Evolutionary conservation across 2,329 filamentous ascomycete genomes (phyloP).

Genomic region (Drechslera avenae): DNA sequence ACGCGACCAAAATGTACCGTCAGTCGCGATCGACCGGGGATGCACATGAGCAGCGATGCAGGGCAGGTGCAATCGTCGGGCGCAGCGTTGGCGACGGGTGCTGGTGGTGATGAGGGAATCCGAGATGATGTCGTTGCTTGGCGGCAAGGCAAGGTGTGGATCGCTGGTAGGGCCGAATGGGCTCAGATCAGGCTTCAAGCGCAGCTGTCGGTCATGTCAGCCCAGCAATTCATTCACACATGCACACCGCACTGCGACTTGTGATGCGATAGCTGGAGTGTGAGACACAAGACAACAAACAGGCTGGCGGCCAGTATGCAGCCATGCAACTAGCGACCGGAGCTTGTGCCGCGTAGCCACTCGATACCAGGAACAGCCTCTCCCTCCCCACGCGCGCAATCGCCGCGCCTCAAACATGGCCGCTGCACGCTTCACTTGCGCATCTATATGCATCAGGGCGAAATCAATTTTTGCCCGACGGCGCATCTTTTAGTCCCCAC

Average conservation of each 20-base stretch:
- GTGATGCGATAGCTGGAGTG: neutral
- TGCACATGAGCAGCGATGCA: slow-evolving; percentile 21
- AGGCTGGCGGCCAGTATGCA: slow-evolving; percentile 15
- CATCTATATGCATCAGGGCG: neutral
- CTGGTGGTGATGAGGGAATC: slow-evolving; percentile 16
- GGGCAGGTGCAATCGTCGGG: slow-evolving; percentile 5
- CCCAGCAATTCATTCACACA: slow-evolving; percentile 13
- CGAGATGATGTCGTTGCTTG: slow-evolving; percentile 37
- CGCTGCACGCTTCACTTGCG: slow-evolving; percentile 9
- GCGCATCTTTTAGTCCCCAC: neutral
- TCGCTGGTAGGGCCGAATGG: slow-evolving; percentile 28
- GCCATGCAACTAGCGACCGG: slow-evolving; percentile 20
- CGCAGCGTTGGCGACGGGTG: slow-evolving; percentile 4
- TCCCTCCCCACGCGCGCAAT: slow-evolving; percentile 4
- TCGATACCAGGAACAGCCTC: slow-evolving; percentile 17
- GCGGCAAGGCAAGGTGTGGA: slow-evolving; percentile 16
- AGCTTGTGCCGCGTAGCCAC: slow-evolving; percentile 27
- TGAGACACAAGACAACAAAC: slow-evolving; percentile 1
- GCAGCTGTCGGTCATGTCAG: slow-evolving; percentile 17
- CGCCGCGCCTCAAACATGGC: neutral
- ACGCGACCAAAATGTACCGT: slow-evolving; percentile 11
- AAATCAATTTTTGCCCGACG: neutral
- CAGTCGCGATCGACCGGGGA: slow-evolving; percentile 18
- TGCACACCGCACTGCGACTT: slow-evolving; percentile 1
- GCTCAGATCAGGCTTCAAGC: slow-evolving; percentile 11